Base-by-base conservation (phyloP, 108 stramenopile species). In the Hondaea fermentalgiana region DNA sequence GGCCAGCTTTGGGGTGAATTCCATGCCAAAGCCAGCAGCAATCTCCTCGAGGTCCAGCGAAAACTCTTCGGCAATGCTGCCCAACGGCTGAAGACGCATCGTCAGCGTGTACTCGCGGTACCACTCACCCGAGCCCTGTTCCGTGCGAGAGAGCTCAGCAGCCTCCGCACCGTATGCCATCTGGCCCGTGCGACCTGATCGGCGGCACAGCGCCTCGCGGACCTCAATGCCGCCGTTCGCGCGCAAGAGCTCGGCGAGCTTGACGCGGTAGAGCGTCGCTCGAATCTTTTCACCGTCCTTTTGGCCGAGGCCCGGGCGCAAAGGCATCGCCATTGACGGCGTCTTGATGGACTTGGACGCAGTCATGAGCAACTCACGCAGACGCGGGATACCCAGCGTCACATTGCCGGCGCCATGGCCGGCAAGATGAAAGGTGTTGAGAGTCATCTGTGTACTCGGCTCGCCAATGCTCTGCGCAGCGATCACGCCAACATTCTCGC, bases 401-500 rank as follows among this genome's bases (percentile, higher is more conserved):
- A 99, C 99, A 92, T 99, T 99, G 12, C 98, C 99, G 57, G 98
- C 99, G 55, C 98, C 97, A 87, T 94, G 94, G 45, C 99, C 99
- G 45, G 99, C 99, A 58, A 99, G 92, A 87, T 99, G 99, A 90
- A 99, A 99, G 5, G 99, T 99, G 92, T 99, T 99, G 14, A 99
- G 95, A 17, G 99, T 99, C 99, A 99, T 99, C 90, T 99, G 99
- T 8, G 99, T 99, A 21, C 98, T 99, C 5, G 99, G 99, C 91
- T 99, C 99, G 14, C 99, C 97, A 71, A 98, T 92, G 17, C 94
- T 95, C 91, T 99, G 98, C 23, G 97, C 99, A 42, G 99, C 98
- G 87, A 99, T 97, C 14, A 95, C 93, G 44, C 99, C 99, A 5
- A 99, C 99, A 5, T 98, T 97, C 93, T 99, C 99, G n/a, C 99